Evolutionary conservation across 192 early-diverging fungal species (phyloP), one percentile per base, ranked within the genome.

Genomic region (Coemansia sp.): DNA sequence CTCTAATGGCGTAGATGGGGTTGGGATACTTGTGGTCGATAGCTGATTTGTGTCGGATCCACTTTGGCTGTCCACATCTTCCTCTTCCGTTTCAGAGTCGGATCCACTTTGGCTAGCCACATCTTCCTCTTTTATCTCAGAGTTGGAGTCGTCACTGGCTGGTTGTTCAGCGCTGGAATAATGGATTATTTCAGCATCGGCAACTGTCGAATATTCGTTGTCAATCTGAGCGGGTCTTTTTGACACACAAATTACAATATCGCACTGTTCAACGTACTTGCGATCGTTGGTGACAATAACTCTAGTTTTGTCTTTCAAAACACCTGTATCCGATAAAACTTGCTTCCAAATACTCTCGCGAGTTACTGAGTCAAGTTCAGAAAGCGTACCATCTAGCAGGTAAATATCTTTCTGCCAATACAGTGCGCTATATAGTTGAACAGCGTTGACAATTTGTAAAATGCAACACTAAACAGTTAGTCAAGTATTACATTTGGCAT

Each of bases 301-400:
- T 15, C 81, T 63, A 11, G 85, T 84, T 12, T 70, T 66, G 32
- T 47, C 25, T 1, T 14, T 8, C 23, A 65, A 73, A 17, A 21
- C 67, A 14, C 70, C 85, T 52, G 56, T 23, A 5, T 24, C 45
- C 10, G 70, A 79, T 54, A 84, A 21, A 47, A 75, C 64, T 52
- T 84, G 67, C 55, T 92, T 81, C 84, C 94, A 94, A 12, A 93
- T 75, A 35, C 86, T 76, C 14, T 62, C 68, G 39, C 79, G 77
- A 3, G 84, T 84, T 45, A 73, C 69, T 2, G 84, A 84, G 70
- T 96, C 94, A 0, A 96, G 89, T 15, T 90, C 91, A 55, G 85
- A 82, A 48, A 97, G 79, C 6, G 89, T 87, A 60, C 92, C 91
- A 60, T 94, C 93, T 22, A 95, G 65, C 1, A 95, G 67, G 8